These are phyloP conservation scores for Neurospora pannonica DNA, from an alignment of 495 filamentous ascomycete species.

Conservation along the genomic window DNA sequence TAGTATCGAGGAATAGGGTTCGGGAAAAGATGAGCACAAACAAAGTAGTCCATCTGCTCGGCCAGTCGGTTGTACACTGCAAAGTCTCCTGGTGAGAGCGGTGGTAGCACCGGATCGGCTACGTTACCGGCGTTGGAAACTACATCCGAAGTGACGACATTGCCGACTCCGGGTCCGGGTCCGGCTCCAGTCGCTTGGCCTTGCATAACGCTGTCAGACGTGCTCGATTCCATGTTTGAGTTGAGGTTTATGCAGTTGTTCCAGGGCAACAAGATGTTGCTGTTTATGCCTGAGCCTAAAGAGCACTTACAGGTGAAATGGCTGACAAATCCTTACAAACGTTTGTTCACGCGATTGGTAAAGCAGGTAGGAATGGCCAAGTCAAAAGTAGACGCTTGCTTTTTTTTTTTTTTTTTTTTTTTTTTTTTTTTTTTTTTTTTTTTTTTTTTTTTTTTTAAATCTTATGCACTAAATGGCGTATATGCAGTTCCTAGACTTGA, in stretches of 20 bases:
- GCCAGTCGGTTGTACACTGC: conserved; percentile 59
- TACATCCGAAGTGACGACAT: background rate
- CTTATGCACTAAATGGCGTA: no score
- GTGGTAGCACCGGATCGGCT: conserved; percentile 11
- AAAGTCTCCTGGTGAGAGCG: conserved; percentile 18
- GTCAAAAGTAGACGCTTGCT: background rate
- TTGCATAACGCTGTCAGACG: background rate
- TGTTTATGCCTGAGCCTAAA: background rate
- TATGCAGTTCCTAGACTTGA: no score
- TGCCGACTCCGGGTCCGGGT: background rate
- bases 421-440: no score
- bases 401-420: background rate
- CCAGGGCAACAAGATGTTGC: background rate
- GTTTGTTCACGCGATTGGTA: background rate
- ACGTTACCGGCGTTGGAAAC: background rate
- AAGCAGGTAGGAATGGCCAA: background rate
- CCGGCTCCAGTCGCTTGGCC: background rate
- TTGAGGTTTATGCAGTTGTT: background rate
- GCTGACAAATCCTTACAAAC: background rate
- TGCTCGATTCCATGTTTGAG: background rate
- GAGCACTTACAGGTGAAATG: background rate
- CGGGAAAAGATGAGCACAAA: conserved; percentile 23
- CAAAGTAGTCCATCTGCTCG: conserved; percentile 69
- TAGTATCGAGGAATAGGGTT: conserved; percentile 6
- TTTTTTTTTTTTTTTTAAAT: no score